phyloP scores from a whole-genome alignment of 1,284 basidiomycete species.

The Pseudozyma sp. region DNA sequence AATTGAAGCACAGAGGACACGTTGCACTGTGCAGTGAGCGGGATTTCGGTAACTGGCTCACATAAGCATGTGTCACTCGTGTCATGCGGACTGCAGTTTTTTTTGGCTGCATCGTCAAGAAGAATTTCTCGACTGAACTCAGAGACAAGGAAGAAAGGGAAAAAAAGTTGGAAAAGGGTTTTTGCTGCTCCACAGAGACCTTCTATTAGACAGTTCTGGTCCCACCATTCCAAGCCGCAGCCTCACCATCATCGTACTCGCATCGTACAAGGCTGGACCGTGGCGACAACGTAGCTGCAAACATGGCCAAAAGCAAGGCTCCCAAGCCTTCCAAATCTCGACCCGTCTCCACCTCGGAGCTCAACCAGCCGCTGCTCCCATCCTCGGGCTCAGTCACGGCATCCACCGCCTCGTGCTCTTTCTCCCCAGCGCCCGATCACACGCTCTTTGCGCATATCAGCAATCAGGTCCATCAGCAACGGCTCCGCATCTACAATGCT shows the following conservation, averaged over 20 bases:
- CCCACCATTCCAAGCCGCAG: not conserved
- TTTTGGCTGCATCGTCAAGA: constrained; percentile 14
- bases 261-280: not conserved
- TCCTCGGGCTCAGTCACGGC: constrained; percentile 67
- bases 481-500: constrained; percentile 77
- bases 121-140: constrained; percentile 19
- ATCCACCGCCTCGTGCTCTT: constrained; percentile 48
- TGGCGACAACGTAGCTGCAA: not conserved
- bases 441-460: constrained; percentile 77
- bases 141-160: constrained; percentile 8
- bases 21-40: constrained; percentile 4
- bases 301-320: constrained; percentile 58
- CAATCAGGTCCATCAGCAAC: constrained; percentile 79
- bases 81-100: not conserved
- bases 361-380: constrained; percentile 74
- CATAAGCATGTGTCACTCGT: constrained; percentile 29
- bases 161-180: constrained; percentile 21
- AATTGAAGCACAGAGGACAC: not conserved
- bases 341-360: constrained; percentile 71
- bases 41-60: not conserved
- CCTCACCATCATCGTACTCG: constrained; percentile 6
- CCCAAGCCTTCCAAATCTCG: constrained; percentile 59
- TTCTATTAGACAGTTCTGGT: not conserved
- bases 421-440: constrained; percentile 75
- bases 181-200: constrained; percentile 23